These are phyloP conservation scores for Corchorus capsularis DNA, from an alignment of 345 rosid species.

Conservation along the genomic window DNA sequence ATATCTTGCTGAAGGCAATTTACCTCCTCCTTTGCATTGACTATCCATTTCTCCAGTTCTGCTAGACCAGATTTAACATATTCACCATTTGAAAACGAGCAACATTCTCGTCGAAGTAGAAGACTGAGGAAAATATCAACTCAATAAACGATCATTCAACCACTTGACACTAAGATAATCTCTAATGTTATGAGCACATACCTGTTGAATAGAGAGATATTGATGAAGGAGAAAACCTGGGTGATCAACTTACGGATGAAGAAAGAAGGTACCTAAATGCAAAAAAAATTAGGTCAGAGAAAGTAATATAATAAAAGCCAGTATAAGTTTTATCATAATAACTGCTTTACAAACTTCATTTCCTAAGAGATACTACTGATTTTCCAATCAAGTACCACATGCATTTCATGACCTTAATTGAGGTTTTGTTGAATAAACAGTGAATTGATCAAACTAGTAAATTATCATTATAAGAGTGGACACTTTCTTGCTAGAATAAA, in stretches of 20 bases:
- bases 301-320: not conserved
- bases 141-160: conserved; percentile 6
- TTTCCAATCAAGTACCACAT: not conserved
- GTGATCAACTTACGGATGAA: conserved; percentile 95
- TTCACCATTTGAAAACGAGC: conserved; percentile 98
- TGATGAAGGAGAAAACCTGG: conserved; percentile 97
- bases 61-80: conserved; percentile 95
- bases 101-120: conserved; percentile 93
- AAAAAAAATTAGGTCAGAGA: conserved; percentile 29
- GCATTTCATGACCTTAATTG: not conserved
- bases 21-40: conserved; percentile 82
- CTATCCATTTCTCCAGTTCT: conserved; percentile 97
- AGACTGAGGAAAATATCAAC: conserved; percentile 52
- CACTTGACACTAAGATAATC: conserved; percentile 2
- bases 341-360: not conserved
- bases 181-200: conserved; percentile 26
- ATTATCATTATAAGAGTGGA: not conserved
- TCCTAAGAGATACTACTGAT: not conserved
- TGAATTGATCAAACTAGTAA: not conserved
- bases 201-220: conserved; percentile 96
- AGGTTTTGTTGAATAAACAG: not conserved
- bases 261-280: conserved; percentile 83
- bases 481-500: conserved; percentile 13
- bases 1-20: conserved; percentile 14
- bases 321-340: not conserved